Conservation (phyloP, 2,329 filamentous ascomycete species). For the Alternaria sp. region DNA sequence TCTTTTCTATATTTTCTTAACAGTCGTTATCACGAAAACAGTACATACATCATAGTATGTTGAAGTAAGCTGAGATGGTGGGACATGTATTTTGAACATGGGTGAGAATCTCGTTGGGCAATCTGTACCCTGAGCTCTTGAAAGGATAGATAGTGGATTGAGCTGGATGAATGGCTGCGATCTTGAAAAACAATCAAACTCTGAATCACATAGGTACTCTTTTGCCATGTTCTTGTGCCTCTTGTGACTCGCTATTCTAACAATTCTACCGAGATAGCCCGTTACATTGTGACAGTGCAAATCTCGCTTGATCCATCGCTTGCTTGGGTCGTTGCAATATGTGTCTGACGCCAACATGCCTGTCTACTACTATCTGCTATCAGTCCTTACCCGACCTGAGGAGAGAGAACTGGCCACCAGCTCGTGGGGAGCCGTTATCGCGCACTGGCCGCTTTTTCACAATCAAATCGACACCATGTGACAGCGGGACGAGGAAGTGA, state of each 20-base stretch:
- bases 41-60: constrained; percentile 10
- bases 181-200: constrained; percentile 22
- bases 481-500: constrained; percentile 5
- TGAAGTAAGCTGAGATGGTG: constrained; percentile 10
- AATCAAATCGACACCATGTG: constrained; percentile 1
- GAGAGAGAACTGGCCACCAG: constrained; percentile 1
- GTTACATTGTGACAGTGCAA: not conserved
- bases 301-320: constrained; percentile 10
- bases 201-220: not conserved
- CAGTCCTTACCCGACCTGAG: not conserved
- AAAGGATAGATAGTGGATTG: constrained; percentile 24
- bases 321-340: constrained; percentile 1
- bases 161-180: constrained; percentile 22
- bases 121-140: constrained; percentile 18
- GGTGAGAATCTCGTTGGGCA: constrained; percentile 18
- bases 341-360: constrained; percentile 6
- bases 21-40: constrained; percentile 20
- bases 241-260: not conserved
- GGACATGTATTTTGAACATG: constrained; percentile 15
- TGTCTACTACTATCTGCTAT: constrained; percentile 5
- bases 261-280: not conserved
- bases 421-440: constrained; percentile 4
- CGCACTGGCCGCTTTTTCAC: not conserved
- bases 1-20: constrained; percentile 19
- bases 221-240: not conserved